phyloP scores from a whole-genome alignment of 352 stramenopile genomes.

The Pythium folliculosum region DNA sequence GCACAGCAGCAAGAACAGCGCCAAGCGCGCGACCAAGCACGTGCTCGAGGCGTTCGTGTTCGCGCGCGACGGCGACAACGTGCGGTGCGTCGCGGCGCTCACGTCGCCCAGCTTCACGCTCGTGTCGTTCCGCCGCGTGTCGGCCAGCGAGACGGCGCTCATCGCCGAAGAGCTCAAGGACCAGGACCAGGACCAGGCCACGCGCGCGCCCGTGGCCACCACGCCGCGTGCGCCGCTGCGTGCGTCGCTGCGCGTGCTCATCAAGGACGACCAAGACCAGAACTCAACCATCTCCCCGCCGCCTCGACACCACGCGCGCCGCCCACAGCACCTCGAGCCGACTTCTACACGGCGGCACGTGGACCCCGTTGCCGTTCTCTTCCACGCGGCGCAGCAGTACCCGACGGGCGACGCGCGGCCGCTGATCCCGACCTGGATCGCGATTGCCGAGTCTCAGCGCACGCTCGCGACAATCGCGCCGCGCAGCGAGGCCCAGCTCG shows the following conservation, averaged over 20 bases:
- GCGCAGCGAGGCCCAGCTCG: background rate
- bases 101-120: constrained; percentile 20
- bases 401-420: background rate
- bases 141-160: constrained; percentile 12
- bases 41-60: constrained; percentile 24
- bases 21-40: constrained; percentile 22
- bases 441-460: background rate
- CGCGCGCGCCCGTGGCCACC: background rate
- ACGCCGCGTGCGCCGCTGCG: background rate
- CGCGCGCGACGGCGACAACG: background rate
- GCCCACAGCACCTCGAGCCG: too few species aligned
- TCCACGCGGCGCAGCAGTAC: constrained; percentile 1
- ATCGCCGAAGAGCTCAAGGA: constrained; percentile 17
- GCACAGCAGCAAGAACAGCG: constrained; percentile 20
- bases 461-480: background rate
- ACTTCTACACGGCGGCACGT: background rate
- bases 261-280: constrained; percentile 6
- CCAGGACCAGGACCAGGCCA: background rate
- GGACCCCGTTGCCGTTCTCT: constrained; percentile 7
- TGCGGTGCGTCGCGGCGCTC: constrained; percentile 3
- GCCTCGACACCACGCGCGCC: too few species aligned
- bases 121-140: constrained; percentile 17
- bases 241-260: background rate
- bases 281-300: background rate
- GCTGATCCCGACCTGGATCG: constrained; percentile 7